These are phyloP conservation scores for Tricholoma saponaceum DNA, from an alignment of 768 basidiomycete genomes.

Conservation along the genomic window DNA sequence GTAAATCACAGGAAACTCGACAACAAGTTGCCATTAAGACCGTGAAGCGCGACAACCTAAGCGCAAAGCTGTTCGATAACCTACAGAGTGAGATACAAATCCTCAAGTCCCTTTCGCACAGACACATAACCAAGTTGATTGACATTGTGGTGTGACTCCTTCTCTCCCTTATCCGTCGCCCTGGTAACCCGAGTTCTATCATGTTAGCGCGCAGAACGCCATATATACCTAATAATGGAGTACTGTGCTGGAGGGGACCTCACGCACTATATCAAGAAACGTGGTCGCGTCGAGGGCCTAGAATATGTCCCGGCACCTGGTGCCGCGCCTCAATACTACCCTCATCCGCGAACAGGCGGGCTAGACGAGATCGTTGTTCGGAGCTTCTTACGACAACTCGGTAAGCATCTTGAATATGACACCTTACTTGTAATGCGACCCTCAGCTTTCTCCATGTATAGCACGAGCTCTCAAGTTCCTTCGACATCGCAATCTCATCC, in stretches of 20 bases:
- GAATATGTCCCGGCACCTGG: constrained; percentile 74
- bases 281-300: constrained; percentile 88
- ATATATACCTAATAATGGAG: constrained; percentile 96
- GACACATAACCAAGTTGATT: constrained; percentile 88
- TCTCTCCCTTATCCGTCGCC: not conserved
- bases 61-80: constrained; percentile 91
- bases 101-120: constrained; percentile 87
- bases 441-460: constrained; percentile 24
- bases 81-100: constrained; percentile 98
- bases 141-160: constrained; percentile 75
- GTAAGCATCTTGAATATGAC: constrained; percentile 1
- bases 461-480: constrained; percentile 93
- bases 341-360: constrained; percentile 88
- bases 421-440: constrained; percentile 7
- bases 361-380: constrained; percentile 87
- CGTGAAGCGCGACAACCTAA: constrained; percentile 83
- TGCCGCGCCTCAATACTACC: constrained; percentile 76
- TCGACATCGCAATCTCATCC: constrained; percentile 83
- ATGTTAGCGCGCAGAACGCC: constrained; percentile 61
- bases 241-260: constrained; percentile 96
- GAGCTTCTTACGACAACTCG: constrained; percentile 86
- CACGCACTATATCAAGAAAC: constrained; percentile 94
- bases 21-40: constrained; percentile 91
- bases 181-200: not conserved
- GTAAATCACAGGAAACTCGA: constrained; percentile 59